A percentile compares a stretch with the other conserved stretches of the same genome.
Conservation (phyloP, 176 grass and related monocot species). For the Dactylis glomerata region DNA sequence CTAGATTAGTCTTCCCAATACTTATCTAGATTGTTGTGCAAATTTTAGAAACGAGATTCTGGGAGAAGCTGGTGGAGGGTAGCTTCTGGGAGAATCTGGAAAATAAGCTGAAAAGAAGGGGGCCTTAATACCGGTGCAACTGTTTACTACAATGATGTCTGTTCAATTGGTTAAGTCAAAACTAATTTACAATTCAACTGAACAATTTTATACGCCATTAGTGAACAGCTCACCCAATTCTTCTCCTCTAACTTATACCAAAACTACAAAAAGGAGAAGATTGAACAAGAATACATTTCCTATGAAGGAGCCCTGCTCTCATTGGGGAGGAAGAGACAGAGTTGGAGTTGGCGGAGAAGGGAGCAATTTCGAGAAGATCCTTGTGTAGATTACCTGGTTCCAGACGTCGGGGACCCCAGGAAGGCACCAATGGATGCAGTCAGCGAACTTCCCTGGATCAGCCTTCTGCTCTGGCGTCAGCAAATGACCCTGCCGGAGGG, state of each 20-base stretch:
- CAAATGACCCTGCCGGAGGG: slow-evolving; percentile 58
- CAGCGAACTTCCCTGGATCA: slow-evolving; percentile 50
- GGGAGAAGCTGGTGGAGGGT: too few species aligned
- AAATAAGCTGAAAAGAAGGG: too few species aligned
- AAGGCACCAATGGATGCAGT: slow-evolving; percentile 97
- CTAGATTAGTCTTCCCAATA: too few species aligned
- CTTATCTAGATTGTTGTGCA: too few species aligned
- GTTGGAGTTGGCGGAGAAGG: background rate
- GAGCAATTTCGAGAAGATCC: slow-evolving; percentile 43
- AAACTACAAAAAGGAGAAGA: slow-evolving; percentile 9
- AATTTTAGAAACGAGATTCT: too few species aligned
- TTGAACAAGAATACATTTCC: background rate
- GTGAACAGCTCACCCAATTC: slow-evolving; percentile 5
- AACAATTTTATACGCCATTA: slow-evolving; percentile 24
- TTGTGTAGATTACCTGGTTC: slow-evolving; percentile 77
- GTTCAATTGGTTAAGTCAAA: slow-evolving; percentile 27
- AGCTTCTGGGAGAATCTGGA: too few species aligned
- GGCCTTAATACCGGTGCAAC: background rate
- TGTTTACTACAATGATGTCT: background rate
- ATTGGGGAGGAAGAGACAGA: background rate
- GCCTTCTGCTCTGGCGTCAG: slow-evolving; percentile 73
- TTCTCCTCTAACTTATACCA: slow-evolving; percentile 9
- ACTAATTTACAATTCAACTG: slow-evolving; percentile 49
- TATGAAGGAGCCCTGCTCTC: background rate
- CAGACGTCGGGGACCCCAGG: slow-evolving; percentile 83